A percentile compares a stretch with the other conserved stretches of the same genome.
Evolutionary conservation across 805 yeast species (phyloP).

Genomic region (Candida silvatica): DNA sequence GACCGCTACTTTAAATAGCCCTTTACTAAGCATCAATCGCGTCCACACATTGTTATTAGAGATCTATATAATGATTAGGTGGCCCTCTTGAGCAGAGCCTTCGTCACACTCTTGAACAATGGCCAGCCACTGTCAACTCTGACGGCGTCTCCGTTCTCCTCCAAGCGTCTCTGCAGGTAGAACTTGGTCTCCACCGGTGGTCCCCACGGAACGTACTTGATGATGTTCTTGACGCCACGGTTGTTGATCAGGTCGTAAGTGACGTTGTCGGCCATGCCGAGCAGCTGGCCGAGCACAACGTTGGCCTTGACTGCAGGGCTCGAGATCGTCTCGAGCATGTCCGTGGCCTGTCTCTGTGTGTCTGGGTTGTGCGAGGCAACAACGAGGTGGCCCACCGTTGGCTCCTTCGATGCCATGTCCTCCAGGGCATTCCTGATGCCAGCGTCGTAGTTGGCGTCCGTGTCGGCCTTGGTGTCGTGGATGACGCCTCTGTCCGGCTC

Average conservation of each 20-base stretch:
- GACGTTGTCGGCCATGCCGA: conserved; percentile 93
- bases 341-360: conserved; percentile 68
- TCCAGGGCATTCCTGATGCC: conserved; percentile 59
- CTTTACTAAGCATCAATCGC: too few relatives aligned
- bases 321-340: conserved; percentile 30
- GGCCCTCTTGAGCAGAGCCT: conserved; percentile 26
- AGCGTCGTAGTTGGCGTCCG: conserved; percentile 70
- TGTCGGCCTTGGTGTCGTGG: conserved; percentile 65
- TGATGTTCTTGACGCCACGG: conserved; percentile 61
- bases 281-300: conserved; percentile 79
- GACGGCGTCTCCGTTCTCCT: conserved; percentile 94
- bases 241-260: conserved; percentile 65
- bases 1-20: conserved; percentile 27
- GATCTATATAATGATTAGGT: conserved; percentile 6
- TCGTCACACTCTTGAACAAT: conserved; percentile 46
- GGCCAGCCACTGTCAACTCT: conserved; percentile 78
- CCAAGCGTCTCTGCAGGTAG: conserved; percentile 78
- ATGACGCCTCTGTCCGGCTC: conserved; percentile 72
- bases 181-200: conserved; percentile 92
- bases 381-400: conserved; percentile 64
- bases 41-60: background rate
- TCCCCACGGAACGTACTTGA: conserved; percentile 97
- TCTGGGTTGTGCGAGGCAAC: conserved; percentile 86
- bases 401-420: conserved; percentile 36
- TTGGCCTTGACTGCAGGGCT: conserved; percentile 35